A percentile compares a stretch with the other conserved stretches of the same genome.
phyloP scores from a whole-genome alignment of 1,139 yeast genomes.

The Yamadazyma conglobata region DNA sequence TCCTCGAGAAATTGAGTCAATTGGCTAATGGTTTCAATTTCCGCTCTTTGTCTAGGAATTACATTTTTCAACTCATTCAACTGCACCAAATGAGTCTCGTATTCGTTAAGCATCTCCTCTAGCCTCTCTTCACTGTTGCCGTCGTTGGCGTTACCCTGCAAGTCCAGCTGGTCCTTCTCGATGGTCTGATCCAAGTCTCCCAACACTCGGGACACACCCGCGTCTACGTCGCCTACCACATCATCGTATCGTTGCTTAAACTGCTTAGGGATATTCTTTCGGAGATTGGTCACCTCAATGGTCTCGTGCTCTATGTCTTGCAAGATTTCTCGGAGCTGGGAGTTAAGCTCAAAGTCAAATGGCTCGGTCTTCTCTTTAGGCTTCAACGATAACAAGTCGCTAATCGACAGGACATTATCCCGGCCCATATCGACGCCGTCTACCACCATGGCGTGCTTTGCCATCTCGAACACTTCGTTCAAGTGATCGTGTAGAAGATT shows the following conservation, averaged over 20 bases:
- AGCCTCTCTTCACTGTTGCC: conserved; percentile 1
- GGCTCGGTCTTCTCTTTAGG: conserved; percentile 53
- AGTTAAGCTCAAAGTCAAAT: conserved; percentile 57
- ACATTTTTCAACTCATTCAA: conserved; percentile 22
- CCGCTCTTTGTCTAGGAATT: conserved; percentile 32
- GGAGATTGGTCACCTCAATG: conserved; percentile 45
- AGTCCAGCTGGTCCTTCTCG: conserved; percentile 8
- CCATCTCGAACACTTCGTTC: conserved; percentile 48
- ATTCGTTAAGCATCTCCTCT: conserved; percentile 23
- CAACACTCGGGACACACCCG: conserved; percentile 27
- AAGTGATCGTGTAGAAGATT: conserved; percentile 42
- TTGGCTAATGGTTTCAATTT: conserved; percentile 29
- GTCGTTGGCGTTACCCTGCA: conserved; percentile 4
- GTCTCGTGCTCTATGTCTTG: conserved; percentile 58
- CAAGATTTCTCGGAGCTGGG: conserved; percentile 48
- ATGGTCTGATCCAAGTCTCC: conserved; percentile 16
- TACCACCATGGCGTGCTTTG: conserved; percentile 47
- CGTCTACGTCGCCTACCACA: conserved; percentile 29
- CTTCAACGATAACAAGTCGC: conserved; percentile 28
- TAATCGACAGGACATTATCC: conserved; percentile 12
- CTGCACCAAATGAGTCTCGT: conserved; percentile 21
- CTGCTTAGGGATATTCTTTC: conserved; percentile 50
- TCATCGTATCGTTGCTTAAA: conserved; percentile 27
- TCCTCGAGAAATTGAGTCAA: conserved; percentile 30
- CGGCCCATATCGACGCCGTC: conserved; percentile 39